These are phyloP conservation scores for Ambrosia artemisiifolia DNA, from an alignment of 129 eudicot species.

Conservation along the genomic window DNA sequence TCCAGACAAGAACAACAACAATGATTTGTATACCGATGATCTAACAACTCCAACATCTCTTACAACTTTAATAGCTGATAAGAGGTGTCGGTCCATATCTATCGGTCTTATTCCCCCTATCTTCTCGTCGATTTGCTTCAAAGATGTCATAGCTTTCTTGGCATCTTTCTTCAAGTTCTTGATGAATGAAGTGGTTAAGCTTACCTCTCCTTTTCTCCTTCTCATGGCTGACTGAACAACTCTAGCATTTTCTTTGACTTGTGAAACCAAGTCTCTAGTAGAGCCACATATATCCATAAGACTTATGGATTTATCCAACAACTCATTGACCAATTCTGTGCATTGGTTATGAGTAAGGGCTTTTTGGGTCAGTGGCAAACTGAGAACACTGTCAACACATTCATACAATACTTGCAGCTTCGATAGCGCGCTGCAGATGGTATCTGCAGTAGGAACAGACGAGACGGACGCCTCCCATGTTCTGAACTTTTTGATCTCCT, in stretches of 20 bases:
- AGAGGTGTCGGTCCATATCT: constrained; percentile 35
- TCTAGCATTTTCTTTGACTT: constrained; percentile 31
- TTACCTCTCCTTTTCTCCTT: constrained; percentile 34
- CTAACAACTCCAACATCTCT: constrained; percentile 49
- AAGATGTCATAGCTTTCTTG: constrained; percentile 31
- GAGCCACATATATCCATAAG: constrained; percentile 47
- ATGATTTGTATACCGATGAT: constrained; percentile 34
- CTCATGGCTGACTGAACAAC: constrained; percentile 41
- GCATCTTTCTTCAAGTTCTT: constrained; percentile 44
- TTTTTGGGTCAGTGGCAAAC: constrained; percentile 42
- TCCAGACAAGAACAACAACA: constrained; percentile 40
- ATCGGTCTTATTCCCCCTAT: constrained; percentile 17
- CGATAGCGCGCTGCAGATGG: constrained; percentile 37
- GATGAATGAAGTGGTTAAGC: constrained; percentile 34
- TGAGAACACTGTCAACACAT: constrained; percentile 48
- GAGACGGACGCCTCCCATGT: constrained; percentile 38
- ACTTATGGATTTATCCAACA: constrained; percentile 41
- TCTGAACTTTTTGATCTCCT: constrained; percentile 40
- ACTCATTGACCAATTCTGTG: constrained; percentile 32
- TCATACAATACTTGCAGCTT: constrained; percentile 42
- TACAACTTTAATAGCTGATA: constrained; percentile 43
- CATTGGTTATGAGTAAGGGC: constrained; percentile 34
- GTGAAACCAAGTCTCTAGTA: constrained; percentile 37
- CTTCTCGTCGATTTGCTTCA: constrained; percentile 43
- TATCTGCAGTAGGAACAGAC: constrained; percentile 37